Conservation (phyloP, 192 early-diverging fungal species). For the Chytriomyces confervae region DNA sequence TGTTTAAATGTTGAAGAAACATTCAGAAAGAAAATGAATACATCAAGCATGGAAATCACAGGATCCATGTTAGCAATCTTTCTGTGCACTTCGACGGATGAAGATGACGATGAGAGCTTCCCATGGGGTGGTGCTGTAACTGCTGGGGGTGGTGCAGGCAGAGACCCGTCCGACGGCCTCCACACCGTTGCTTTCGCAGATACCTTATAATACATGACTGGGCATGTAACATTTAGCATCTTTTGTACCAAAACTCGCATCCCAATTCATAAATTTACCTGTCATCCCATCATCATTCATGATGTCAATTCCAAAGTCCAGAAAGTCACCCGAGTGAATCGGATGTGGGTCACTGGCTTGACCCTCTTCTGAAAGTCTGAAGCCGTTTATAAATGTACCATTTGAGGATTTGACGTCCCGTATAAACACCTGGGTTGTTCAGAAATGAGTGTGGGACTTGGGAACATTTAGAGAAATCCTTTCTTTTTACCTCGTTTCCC, state of each 20-base stretch:
- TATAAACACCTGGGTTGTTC: slow-evolving; percentile 64
- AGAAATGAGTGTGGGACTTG: slow-evolving; percentile 1
- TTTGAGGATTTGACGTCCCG: slow-evolving; percentile 80
- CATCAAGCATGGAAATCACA: slow-evolving; percentile 30
- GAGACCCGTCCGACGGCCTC: slow-evolving; percentile 10
- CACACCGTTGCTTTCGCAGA: slow-evolving; percentile 43
- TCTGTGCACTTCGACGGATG: slow-evolving; percentile 5
- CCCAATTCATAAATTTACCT: not conserved
- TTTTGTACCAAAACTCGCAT: slow-evolving; percentile 1
- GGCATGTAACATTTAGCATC: not conserved
- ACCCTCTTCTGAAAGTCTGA: slow-evolving; percentile 70
- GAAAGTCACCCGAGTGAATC: slow-evolving; percentile 62
- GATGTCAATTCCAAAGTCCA: slow-evolving; percentile 86
- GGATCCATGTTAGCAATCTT: slow-evolving; percentile 12
- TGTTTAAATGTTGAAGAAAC: not conserved
- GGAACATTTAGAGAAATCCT: slow-evolving; percentile 51
- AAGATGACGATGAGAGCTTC: not conserved
- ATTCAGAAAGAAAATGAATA: not conserved
- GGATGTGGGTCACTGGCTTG: slow-evolving; percentile 62
- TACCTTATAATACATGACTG: slow-evolving; percentile 57
- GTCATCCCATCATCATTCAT: slow-evolving; percentile 69
- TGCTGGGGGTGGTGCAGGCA: slow-evolving; percentile 13
- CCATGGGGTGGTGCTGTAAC: not conserved
- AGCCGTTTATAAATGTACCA: slow-evolving; percentile 81
- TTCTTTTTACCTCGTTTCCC: slow-evolving; percentile 27